A percentile compares a stretch with the other conserved stretches of the same genome.
phyloP scores from a whole-genome alignment of 805 yeast species.

The Peterozyma xylosa region DNA sequence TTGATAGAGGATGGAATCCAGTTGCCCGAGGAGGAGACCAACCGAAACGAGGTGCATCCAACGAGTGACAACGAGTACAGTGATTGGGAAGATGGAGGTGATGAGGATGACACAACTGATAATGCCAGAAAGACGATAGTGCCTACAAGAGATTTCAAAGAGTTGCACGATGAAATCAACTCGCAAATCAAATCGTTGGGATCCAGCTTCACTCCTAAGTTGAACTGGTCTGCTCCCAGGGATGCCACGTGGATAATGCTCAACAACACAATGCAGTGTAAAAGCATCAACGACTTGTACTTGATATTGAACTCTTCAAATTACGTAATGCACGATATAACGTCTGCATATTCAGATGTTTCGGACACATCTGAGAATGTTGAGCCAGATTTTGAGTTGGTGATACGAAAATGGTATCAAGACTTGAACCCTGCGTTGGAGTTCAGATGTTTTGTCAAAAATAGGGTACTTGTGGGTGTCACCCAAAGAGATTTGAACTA shows the following conservation, averaged over 20 bases:
- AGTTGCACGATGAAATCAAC: conserved; percentile 49
- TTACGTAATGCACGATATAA: conserved; percentile 79
- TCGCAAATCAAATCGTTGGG: conserved; percentile 40
- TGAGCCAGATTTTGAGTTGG: conserved; percentile 45
- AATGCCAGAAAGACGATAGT: conserved; percentile 20
- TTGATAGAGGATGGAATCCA: conserved; percentile 61
- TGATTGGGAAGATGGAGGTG: conserved; percentile 52
- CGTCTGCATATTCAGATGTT: conserved; percentile 55
- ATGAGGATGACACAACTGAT: conserved; percentile 14
- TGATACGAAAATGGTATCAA: conserved; percentile 75
- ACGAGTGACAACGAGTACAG: conserved; percentile 62
- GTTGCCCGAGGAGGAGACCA: conserved; percentile 40
- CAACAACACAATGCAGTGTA: conserved; percentile 68
- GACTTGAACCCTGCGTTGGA: conserved; percentile 84
- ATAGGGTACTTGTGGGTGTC: conserved; percentile 57
- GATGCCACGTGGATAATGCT: conserved; percentile 92
- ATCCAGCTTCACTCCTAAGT: conserved; percentile 65
- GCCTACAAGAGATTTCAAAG: conserved; percentile 46
- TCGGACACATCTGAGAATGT: conserved; percentile 23
- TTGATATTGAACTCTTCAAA: conserved; percentile 79
- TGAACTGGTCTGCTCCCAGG: conserved; percentile 96
- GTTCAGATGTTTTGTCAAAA: conserved; percentile 76
- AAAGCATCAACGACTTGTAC: conserved; percentile 66
- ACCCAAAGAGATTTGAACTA: conserved; percentile 84
- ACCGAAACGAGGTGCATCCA: conserved; percentile 25